These are phyloP conservation scores for Yamadazyma olivae DNA, from an alignment of 805 yeast species.

Conservation along the genomic window DNA sequence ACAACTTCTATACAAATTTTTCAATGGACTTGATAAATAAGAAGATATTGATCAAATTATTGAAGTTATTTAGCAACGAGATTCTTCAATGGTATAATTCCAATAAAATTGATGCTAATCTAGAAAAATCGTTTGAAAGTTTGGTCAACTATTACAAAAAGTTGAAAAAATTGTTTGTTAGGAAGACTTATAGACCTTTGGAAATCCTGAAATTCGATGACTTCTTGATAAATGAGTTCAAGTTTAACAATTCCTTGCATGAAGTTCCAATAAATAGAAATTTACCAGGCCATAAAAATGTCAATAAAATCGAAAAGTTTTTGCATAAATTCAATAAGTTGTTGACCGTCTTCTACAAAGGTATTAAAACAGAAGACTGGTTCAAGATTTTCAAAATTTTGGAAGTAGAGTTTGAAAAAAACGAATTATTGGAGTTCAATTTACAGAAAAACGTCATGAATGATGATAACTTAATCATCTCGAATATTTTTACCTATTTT, in stretches of 20 bases:
- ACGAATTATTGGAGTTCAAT: conserved; percentile 56
- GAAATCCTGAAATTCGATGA: conserved; percentile 39
- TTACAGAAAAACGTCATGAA: conserved; percentile 34
- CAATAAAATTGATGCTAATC: conserved; percentile 31
- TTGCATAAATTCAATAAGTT: conserved; percentile 62
- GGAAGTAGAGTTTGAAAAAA: conserved; percentile 63
- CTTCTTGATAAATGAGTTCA: conserved; percentile 37
- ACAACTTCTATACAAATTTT: conserved; percentile 73
- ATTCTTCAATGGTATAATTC: conserved; percentile 48
- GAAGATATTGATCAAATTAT: conserved; percentile 55
- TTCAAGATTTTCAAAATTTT: conserved; percentile 66
- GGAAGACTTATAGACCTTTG: conserved; percentile 64
- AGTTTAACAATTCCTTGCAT: conserved; percentile 36
- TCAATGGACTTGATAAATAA: conserved; percentile 63
- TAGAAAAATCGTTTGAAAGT: conserved; percentile 36
- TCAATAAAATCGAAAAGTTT: conserved; percentile 55
- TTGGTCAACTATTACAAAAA: conserved; percentile 53
- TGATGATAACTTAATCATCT: conserved; percentile 58
- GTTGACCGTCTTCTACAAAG: conserved; percentile 52
- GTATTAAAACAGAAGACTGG: conserved; percentile 73
- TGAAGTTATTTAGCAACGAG: conserved; percentile 68
- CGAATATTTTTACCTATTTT: conserved; percentile 71
- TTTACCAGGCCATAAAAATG: conserved; percentile 42
- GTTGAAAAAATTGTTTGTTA: conserved; percentile 66
- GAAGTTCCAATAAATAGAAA: conserved; percentile 48